These are phyloP conservation scores for Raphanus raphanistrum DNA, from an alignment of 345 rosid genomes.

Conservation along the genomic window DNA sequence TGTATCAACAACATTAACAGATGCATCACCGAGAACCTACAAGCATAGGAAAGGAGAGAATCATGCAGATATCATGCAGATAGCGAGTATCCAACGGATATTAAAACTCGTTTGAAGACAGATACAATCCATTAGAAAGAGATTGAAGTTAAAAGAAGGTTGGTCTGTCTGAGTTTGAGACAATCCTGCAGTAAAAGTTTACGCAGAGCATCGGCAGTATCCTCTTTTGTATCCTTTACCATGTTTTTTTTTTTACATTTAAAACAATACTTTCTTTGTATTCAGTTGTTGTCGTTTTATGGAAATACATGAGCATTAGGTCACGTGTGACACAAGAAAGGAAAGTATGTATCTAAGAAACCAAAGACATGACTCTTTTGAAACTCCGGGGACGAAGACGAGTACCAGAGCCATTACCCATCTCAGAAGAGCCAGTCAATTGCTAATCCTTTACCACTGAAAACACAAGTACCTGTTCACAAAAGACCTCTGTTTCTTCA, in stretches of 20 bases:
- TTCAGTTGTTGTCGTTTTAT: neutral
- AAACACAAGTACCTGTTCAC: constrained; percentile 74
- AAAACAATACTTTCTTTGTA: neutral
- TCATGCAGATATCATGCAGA: too few species aligned
- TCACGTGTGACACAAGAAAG: constrained; percentile 19
- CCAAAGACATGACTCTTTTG: constrained; percentile 50
- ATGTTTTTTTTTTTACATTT: constrained; percentile 1
- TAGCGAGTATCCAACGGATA: neutral
- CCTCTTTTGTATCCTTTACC: constrained; percentile 87
- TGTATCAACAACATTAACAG: constrained; percentile 40
- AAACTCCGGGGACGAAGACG: constrained; percentile 36
- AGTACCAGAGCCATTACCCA: constrained; percentile 23
- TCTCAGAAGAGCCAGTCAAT: constrained; percentile 39
- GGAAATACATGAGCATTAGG: neutral
- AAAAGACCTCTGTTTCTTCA: constrained; percentile 47
- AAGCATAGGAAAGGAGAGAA: constrained; percentile 36
- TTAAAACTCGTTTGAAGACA: too few species aligned
- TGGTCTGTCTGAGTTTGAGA: constrained; percentile 34
- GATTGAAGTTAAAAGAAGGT: constrained; percentile 37
- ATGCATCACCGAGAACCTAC: constrained; percentile 33
- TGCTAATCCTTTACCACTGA: constrained; percentile 63
- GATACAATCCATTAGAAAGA: neutral
- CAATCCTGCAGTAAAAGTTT: neutral
- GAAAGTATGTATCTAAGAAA: constrained; percentile 29
- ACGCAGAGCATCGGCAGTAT: constrained; percentile 69